A percentile compares a stretch with the other conserved stretches of the same genome.
Conservation (phyloP, 1,284 basidiomycete genomes). For the Bjerkandera adusta region DNA sequence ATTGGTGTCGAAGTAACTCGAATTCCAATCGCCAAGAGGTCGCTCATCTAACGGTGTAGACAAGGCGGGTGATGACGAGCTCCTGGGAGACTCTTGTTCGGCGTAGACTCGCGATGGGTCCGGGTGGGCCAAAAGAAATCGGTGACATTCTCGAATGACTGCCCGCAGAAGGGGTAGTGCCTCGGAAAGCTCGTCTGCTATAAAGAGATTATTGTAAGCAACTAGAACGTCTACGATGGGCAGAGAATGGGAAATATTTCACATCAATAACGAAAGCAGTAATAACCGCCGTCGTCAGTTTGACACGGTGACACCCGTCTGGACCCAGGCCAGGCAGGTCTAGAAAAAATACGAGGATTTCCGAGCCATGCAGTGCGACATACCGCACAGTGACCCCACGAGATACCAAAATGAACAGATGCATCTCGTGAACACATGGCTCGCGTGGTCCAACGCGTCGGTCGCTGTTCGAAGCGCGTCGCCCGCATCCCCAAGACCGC, state of each 20-base stretch:
- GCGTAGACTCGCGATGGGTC: slow-evolving; percentile 54
- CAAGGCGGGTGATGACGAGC: slow-evolving; percentile 20
- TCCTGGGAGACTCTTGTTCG: slow-evolving; percentile 13
- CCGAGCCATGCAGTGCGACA: too few relatives aligned
- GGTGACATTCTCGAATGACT: slow-evolving; percentile 64
- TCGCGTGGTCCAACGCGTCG: too few relatives aligned
- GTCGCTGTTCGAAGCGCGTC: not conserved
- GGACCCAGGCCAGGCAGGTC: not conserved
- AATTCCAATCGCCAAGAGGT: slow-evolving; percentile 29
- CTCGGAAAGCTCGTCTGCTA: slow-evolving; percentile 46
- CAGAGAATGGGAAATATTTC: too few relatives aligned
- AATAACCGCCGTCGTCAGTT: not conserved
- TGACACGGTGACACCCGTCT: not conserved
- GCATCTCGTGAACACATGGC: too few relatives aligned
- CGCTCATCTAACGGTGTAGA: slow-evolving; percentile 32
- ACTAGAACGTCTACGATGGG: too few relatives aligned
- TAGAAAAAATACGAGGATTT: too few relatives aligned
- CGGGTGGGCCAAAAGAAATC: slow-evolving; percentile 48
- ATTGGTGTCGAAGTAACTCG: slow-evolving; percentile 22
- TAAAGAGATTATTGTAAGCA: not conserved
- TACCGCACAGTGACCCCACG: too few relatives aligned
- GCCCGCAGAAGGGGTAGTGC: slow-evolving; percentile 55
- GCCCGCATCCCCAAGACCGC: not conserved
- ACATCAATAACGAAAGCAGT: not conserved
- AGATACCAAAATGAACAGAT: too few relatives aligned